phyloP scores from a whole-genome alignment of 129 eudicot species.

The Centaurea solstitialis region DNA sequence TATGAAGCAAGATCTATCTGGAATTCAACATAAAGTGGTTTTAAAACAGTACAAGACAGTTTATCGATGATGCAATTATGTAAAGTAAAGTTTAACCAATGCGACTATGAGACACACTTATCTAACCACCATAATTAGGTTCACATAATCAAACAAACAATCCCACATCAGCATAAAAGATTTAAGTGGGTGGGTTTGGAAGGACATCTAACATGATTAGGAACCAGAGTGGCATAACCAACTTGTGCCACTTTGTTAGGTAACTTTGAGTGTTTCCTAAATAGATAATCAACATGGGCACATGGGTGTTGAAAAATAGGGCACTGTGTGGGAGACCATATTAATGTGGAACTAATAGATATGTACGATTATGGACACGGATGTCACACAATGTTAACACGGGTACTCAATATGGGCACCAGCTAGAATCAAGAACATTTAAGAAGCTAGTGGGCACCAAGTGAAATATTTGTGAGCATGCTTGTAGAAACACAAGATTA shows the following conservation, averaged over 20 bases:
- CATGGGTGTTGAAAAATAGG: conserved; percentile 18
- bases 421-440: conserved; percentile 3
- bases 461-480: conserved; percentile 13
- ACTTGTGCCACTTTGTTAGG: conserved; percentile 24
- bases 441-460: conserved; percentile 7
- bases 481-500: conserved; percentile 20
- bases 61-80: conserved; percentile 13
- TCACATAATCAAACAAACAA: conserved; percentile 19
- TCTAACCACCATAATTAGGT: conserved; percentile 39
- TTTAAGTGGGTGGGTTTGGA: conserved; percentile 28
- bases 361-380: neutral
- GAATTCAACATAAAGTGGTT: conserved; percentile 31
- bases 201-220: conserved; percentile 35
- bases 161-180: conserved; percentile 20
- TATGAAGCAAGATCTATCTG: conserved; percentile 32
- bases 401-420: conserved; percentile 14
- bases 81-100: conserved; percentile 20
- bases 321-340: neutral
- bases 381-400: conserved; percentile 7
- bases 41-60: conserved; percentile 20
- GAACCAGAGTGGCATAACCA: conserved; percentile 37
- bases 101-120: conserved; percentile 25
- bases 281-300: conserved; percentile 20
- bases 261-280: conserved; percentile 17
- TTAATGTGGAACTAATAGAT: neutral